Evolutionary conservation across 306 rosid genomes (phyloP), one percentile per base, ranked within the genome.

Genomic region (Gastrolobium bilobum): DNA sequence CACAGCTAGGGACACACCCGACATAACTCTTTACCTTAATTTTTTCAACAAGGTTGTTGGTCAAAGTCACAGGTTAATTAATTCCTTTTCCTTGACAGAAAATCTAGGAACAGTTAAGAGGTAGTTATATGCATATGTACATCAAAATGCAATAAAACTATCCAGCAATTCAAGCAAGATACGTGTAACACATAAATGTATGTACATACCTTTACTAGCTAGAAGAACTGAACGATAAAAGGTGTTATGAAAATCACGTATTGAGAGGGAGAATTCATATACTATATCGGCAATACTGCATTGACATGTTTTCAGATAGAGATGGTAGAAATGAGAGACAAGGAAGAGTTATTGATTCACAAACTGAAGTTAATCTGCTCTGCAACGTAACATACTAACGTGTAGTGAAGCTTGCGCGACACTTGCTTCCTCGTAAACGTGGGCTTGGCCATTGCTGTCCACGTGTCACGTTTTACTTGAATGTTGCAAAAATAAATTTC

Each of bases 1-100:
- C 85, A 86, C 82, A 0, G 96, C 92, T 6, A 90, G 79, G 34
- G 97, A 62, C 15, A 79, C 91, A 47, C 97, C 94, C 6, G 97
- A 92, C 97, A 92, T 87, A 37, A 8, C 0, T 68, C 3, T 5
- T 42, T 47, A 38, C 3, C 7, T 82, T 50, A 3, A 10, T 79
- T 42, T n/a, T 26, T 68, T 46, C 44, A 48, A 13, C 61, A 5
- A 57, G 43, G 71, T 42, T 44, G 61, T 20, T 72, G 71, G 6
- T 31, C 42, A 26, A 11, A 8, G 2, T 10, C 54, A 35, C 42
- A 29, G 13, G 3, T 1, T 10, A 3, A 42, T 37, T 53, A 1
- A 4, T 13, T 35, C 43, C 68, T 10, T 59, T 51, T 62, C 48
- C 39, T 51, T 2, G 57, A 4, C 38, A 39, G 39, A 50, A 51